These are phyloP conservation scores for Aspergillus ochraceus DNA, from an alignment of 2,329 filamentous ascomycete species.

Conservation along the genomic window DNA sequence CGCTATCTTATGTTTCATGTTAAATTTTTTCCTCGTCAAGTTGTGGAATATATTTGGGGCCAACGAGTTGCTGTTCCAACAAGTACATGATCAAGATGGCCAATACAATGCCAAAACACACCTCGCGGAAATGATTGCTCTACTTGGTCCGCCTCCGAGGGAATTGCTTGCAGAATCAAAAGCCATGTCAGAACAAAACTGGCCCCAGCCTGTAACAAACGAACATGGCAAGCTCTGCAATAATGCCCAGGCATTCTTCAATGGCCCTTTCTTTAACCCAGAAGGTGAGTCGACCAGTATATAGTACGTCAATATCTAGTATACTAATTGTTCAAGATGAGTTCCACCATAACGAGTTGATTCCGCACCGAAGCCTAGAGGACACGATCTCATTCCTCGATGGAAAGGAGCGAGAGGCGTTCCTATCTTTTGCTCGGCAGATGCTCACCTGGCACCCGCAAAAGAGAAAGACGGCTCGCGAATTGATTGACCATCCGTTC, in stretches of 20 bases:
- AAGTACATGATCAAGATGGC: slow-evolving; percentile 29
- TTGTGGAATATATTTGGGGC: slow-evolving; percentile 35
- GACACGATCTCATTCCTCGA: slow-evolving; percentile 25
- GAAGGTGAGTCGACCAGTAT: slow-evolving; percentile 17
- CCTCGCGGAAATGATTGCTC: slow-evolving; percentile 42
- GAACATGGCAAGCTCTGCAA: slow-evolving; percentile 15
- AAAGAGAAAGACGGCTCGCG: slow-evolving; percentile 36
- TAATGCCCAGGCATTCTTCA: slow-evolving; percentile 21
- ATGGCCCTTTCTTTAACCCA: slow-evolving; percentile 27
- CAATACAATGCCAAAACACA: slow-evolving; percentile 34
- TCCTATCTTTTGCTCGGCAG: slow-evolving; percentile 32
- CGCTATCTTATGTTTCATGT: no score
- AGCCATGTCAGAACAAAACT: slow-evolving; percentile 13
- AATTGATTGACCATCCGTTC: slow-evolving; percentile 39
- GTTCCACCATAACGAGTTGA: slow-evolving; percentile 24
- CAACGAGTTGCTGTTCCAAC: slow-evolving; percentile 30
- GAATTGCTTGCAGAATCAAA: slow-evolving; percentile 25
- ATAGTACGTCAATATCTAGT: slow-evolving; percentile 1
- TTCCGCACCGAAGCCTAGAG: slow-evolving; percentile 22
- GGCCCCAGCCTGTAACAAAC: slow-evolving; percentile 17
- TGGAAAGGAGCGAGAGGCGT: slow-evolving; percentile 31
- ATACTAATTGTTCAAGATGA: slow-evolving; percentile 20
- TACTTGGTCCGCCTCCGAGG: slow-evolving; percentile 37
- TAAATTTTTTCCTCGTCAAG: background rate
- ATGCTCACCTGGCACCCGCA: slow-evolving; percentile 40